These are phyloP conservation scores for Sordariomycetes sp. DNA, from an alignment of 2,329 filamentous ascomycete species.

Conservation along the genomic window DNA sequence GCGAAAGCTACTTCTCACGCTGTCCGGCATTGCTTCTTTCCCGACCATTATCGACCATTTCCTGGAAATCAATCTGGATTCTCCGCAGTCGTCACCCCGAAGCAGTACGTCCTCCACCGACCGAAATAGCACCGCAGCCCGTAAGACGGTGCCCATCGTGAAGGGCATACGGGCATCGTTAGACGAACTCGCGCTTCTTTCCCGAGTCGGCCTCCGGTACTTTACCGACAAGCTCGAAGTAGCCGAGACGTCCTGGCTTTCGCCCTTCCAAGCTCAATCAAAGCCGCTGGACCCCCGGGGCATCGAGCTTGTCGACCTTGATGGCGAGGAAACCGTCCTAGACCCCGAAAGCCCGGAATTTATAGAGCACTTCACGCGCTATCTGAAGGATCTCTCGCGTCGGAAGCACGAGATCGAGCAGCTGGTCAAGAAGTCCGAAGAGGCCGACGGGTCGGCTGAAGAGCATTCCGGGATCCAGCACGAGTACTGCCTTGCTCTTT, in stretches of 20 bases:
- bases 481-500: constrained; percentile 3
- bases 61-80: background rate
- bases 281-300: background rate
- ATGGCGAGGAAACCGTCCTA: background rate
- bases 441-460: background rate
- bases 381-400: background rate
- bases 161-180: background rate
- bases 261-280: background rate
- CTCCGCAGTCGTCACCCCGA: background rate
- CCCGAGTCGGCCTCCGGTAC: background rate
- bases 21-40: background rate
- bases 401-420: background rate
- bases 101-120: background rate
- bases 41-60: background rate
- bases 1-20: background rate
- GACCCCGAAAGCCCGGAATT: background rate
- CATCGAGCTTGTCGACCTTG: background rate
- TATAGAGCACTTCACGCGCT: background rate
- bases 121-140: background rate
- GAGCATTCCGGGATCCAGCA: background rate
- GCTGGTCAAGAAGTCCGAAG: background rate
- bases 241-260: background rate
- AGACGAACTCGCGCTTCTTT: background rate
- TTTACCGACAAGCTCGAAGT: background rate
- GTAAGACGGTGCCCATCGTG: background rate